Evolutionary conservation across 306 rosid species (phyloP).

Genomic region (Medicago ruthenica): DNA sequence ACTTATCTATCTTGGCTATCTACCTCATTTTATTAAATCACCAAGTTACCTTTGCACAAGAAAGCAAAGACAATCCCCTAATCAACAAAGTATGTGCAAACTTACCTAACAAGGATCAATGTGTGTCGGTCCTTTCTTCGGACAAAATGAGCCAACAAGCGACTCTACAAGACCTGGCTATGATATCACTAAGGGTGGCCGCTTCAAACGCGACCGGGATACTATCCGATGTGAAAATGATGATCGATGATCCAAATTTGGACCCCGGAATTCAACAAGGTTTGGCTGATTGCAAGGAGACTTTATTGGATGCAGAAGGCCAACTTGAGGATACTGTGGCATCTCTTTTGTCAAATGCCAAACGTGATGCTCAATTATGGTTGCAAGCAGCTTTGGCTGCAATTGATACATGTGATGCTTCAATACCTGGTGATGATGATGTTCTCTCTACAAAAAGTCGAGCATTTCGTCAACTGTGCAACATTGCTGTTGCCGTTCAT

Average conservation of each 20-base stretch:
- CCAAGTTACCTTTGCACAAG: neutral
- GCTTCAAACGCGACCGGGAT: constrained; percentile 9
- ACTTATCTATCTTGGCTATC: constrained; percentile 31
- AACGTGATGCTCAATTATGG: constrained; percentile 35
- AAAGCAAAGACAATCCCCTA: neutral
- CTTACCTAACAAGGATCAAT: neutral
- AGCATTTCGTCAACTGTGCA: constrained; percentile 43
- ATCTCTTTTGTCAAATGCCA: neutral
- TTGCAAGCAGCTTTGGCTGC: constrained; percentile 48
- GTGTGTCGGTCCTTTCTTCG: neutral
- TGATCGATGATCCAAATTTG: constrained; percentile 25
- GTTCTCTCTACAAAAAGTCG: neutral
- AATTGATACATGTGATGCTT: constrained; percentile 43
- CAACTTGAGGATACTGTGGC: constrained; percentile 46
- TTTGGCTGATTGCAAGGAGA: constrained; percentile 49
- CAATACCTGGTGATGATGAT: constrained; percentile 44
- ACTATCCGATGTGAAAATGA: neutral
- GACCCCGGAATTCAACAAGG: constrained; percentile 48
- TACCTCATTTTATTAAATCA: constrained; percentile 35
- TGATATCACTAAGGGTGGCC: constrained; percentile 38
- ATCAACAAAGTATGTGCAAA: constrained; percentile 18
- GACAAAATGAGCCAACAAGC: neutral
- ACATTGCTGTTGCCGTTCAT: constrained; percentile 38
- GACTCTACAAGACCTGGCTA: constrained; percentile 7
- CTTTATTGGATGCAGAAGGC: constrained; percentile 35